These are phyloP conservation scores for Senecio squalidus DNA, from an alignment of 140 eudicot species.

Conservation along the genomic window DNA sequence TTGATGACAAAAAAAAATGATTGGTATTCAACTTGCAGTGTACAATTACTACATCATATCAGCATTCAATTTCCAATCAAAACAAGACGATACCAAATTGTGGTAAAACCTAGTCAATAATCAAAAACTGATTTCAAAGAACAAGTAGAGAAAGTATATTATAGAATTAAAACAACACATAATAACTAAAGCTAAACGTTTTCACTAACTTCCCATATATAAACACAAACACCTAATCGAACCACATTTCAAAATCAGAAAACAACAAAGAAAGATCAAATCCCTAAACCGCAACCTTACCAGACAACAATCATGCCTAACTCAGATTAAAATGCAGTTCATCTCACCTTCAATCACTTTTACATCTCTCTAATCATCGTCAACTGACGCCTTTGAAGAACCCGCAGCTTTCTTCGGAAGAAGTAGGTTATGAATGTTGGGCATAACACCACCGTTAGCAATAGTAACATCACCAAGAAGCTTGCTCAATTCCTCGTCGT, in stretches of 20 bases:
- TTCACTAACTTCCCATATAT: constrained; percentile 7
- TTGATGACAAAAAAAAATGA: too few species aligned
- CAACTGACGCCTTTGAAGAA: constrained; percentile 36
- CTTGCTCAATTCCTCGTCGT: constrained; percentile 56
- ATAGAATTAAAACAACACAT: not conserved
- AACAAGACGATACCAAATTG: too few species aligned
- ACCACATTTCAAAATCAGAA: not conserved
- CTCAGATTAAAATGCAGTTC: not conserved
- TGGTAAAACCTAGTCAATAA: too few species aligned
- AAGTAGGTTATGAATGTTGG: constrained; percentile 53
- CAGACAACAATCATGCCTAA: not conserved
- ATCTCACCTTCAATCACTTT: not conserved
- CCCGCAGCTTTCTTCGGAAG: constrained; percentile 46
- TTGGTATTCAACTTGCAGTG: too few species aligned
- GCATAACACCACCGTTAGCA: constrained; percentile 65
- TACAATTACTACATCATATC: too few species aligned
- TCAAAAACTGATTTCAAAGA: too few species aligned
- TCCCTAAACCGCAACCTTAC: not conserved
- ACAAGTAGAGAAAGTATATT: not conserved
- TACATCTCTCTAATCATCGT: constrained; percentile 25
- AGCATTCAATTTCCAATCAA: too few species aligned
- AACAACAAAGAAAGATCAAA: too few species aligned
- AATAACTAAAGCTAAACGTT: not conserved
- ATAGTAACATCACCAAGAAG: constrained; percentile 58
- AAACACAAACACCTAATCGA: not conserved